Evolutionary conservation across 768 basidiomycete species (phyloP).

Genomic region (Leccinum longicurvipes): DNA sequence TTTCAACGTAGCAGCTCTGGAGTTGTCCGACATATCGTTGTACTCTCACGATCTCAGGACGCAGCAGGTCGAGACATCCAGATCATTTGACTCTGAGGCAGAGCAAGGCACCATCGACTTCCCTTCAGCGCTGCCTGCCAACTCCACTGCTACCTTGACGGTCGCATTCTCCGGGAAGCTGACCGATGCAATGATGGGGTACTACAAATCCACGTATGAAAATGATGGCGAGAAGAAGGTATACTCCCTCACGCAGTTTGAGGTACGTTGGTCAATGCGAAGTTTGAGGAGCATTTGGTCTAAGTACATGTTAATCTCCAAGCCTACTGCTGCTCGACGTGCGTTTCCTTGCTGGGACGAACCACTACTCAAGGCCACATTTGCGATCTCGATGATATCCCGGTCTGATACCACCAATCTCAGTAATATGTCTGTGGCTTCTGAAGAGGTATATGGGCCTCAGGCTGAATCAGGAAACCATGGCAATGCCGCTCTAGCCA

Average conservation of each 20-base stretch:
- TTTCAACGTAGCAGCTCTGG: slow-evolving; percentile 63
- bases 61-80: slow-evolving; percentile 43
- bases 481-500: slow-evolving; percentile 33
- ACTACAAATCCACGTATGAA: slow-evolving; percentile 70
- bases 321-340: slow-evolving; percentile 84
- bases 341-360: slow-evolving; percentile 94
- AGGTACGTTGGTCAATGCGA: slow-evolving; percentile 39
- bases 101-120: slow-evolving; percentile 69
- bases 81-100: slow-evolving; percentile 52
- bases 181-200: slow-evolving; percentile 73
- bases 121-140: slow-evolving; percentile 54
- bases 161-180: slow-evolving; percentile 70
- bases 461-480: slow-evolving; percentile 28
- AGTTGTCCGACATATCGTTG: slow-evolving; percentile 54
- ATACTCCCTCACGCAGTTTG: slow-evolving; percentile 88
- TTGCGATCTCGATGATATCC: slow-evolving; percentile 75
- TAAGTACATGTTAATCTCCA: background rate
- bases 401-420: slow-evolving; percentile 70
- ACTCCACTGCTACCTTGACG: slow-evolving; percentile 66
- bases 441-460: slow-evolving; percentile 50
- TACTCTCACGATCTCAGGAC: slow-evolving; percentile 51
- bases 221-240: slow-evolving; percentile 59
- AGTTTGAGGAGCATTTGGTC: background rate
- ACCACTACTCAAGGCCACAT: slow-evolving; percentile 84
- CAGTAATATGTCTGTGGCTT: slow-evolving; percentile 80